phyloP scores from a whole-genome alignment of 1,284 basidiomycete genomes.

The Cutaneotrichosporon sp. region DNA sequence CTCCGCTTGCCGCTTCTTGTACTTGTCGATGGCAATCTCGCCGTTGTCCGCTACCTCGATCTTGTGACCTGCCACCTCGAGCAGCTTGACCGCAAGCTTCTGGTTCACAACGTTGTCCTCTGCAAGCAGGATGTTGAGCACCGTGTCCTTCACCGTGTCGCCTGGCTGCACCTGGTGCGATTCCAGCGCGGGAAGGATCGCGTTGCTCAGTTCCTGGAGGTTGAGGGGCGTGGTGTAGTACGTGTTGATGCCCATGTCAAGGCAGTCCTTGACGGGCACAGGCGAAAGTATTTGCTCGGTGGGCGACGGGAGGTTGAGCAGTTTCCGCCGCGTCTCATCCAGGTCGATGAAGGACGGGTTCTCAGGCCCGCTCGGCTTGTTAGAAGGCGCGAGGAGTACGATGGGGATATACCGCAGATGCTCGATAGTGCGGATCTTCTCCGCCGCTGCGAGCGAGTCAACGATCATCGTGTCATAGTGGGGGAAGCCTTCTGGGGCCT shows the following conservation, averaged over 20 bases:
- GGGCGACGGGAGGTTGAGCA: constrained; percentile 46
- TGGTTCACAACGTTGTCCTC: constrained; percentile 99
- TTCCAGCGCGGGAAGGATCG: constrained; percentile 90
- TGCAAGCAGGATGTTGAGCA: constrained; percentile 91
- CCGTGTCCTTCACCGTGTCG: constrained; percentile 75
- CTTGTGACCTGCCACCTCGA: constrained; percentile 93
- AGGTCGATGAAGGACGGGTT: constrained; percentile 51
- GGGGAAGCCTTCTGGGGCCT: constrained; percentile 66
- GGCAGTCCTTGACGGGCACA: constrained; percentile 53
- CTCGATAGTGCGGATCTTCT: constrained; percentile 85
- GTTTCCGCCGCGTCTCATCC: constrained; percentile 41
- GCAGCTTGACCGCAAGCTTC: constrained; percentile 84
- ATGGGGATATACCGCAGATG: constrained; percentile 96
- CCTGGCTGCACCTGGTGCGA: constrained; percentile 82
- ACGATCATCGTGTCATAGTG: constrained; percentile 95
- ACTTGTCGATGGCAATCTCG: constrained; percentile 58
- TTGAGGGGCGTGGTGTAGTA: constrained; percentile 77
- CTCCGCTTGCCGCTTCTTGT: constrained; percentile 40
- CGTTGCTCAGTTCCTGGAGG: constrained; percentile 84
- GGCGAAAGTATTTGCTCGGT: constrained; percentile 47
- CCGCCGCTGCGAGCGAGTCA: constrained; percentile 79
- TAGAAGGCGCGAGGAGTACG: constrained; percentile 76
- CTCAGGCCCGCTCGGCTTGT: constrained; percentile 37
- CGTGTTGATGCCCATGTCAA: constrained; percentile 53
- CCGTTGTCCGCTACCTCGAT: constrained; percentile 99